Conservation (phyloP, 169 alveolate genomes). For the Eimeria praecox region DNA sequence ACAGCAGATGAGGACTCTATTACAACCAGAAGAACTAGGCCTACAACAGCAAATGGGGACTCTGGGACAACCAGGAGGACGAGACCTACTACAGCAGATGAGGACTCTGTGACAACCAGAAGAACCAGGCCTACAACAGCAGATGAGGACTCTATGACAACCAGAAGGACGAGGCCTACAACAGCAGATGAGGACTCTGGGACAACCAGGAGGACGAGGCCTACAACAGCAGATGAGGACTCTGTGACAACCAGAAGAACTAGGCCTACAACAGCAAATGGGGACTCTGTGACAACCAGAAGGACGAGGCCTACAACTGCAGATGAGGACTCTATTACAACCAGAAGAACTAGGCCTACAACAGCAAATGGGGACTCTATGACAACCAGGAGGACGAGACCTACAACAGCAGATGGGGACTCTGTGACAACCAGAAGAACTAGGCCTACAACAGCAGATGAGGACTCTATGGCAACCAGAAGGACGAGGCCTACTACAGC, state of each 20-base stretch:
- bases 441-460: neutral
- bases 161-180: neutral
- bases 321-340: neutral
- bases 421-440: neutral
- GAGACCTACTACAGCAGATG: neutral
- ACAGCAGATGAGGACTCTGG: neutral
- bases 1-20: neutral
- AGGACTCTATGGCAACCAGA: neutral
- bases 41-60: neutral
- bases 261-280: neutral
- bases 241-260: neutral
- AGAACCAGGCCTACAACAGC: neutral
- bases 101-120: constrained; percentile 1
- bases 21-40: neutral
- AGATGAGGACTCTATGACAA: neutral
- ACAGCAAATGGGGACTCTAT: neutral
- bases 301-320: neutral
- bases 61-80: neutral
- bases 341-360: neutral
- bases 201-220: neutral
- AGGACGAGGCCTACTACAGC: neutral
- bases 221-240: neutral
- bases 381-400: neutral
- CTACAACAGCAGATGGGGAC: neutral
- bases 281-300: neutral